Evolutionary conservation across 176 grass and related monocot genomes (phyloP), one percentile per base, ranked within the genome.

Genomic region (Eragrostis curvula): DNA sequence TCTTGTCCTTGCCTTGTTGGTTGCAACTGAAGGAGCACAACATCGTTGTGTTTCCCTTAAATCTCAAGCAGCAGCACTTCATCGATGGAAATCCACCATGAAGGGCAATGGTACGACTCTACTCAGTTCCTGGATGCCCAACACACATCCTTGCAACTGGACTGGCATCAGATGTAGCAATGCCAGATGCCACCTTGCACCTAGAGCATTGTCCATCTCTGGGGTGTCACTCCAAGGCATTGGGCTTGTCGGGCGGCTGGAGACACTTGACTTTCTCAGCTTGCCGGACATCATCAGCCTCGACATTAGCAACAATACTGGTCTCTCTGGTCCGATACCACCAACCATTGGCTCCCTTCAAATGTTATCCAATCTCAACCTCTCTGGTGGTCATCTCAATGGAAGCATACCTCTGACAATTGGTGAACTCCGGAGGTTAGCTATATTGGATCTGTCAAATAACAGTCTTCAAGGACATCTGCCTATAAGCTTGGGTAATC

Each of bases 391-490:
- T 29, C 59, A 30, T 0, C 59, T 62, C 28, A 24, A 25, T 1
- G 59, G 59, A 62, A 62, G 59, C 12, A 62, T 62, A 62, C 59
- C 57, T 12, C 9, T 23, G 4, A 27, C 57, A 10, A 60, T 86
- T 12, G 62, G 64, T 6, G 80, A 74, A 24, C 71, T 85, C 43
- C 2, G 28, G 1, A 29, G 14, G 0, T 64, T 89, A 8, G 13
- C n/a, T 12, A 0, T 2, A 1, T 32, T 89, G 32, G 7, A 2
- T 42, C 12, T 76, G 9, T 12, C 6, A 59, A 25, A 21, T 0
- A 89, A 71, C 41, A 11, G 32, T 24, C 41, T 85, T 9, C 10
- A 21, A 13, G 87, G 82, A 40, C 3, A 15, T 12, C 58, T 89
- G 10, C 87, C 87, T 23, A 25, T 59, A 59, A 23, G 6, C n/a